Conservation (phyloP, 495 filamentous ascomycete species). For the Sporormia fimetaria region DNA sequence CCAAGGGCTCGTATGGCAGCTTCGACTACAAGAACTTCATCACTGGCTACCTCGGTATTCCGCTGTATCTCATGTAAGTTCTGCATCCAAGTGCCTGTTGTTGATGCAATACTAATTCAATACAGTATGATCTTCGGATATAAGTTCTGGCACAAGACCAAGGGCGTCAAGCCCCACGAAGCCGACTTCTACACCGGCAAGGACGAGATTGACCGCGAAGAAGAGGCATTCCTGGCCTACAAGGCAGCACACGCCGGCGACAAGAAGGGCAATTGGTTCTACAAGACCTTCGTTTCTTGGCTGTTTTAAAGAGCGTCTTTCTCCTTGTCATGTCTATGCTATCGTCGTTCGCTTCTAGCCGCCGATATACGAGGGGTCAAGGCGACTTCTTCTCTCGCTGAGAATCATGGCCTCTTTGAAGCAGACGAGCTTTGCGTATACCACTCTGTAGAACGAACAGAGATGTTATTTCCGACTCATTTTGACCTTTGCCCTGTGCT, state of each 20-base stretch:
- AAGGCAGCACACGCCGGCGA: slow-evolving; percentile 39
- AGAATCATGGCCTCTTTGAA: no score
- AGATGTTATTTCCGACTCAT: no score
- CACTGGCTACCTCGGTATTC: slow-evolving; percentile 73
- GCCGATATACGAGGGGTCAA: no score
- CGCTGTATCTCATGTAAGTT: slow-evolving; percentile 50
- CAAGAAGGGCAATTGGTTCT: slow-evolving; percentile 42
- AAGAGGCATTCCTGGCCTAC: slow-evolving; percentile 52
- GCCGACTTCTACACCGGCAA: slow-evolving; percentile 65
- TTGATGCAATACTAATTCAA: neutral
- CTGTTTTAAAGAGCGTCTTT: slow-evolving; percentile 42
- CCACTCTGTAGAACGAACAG: no score
- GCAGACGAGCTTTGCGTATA: no score
- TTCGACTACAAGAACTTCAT: slow-evolving; percentile 63
- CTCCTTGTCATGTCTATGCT: neutral
- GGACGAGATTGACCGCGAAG: slow-evolving; percentile 61
- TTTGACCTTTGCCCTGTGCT: no score
- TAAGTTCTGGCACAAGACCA: slow-evolving; percentile 46
- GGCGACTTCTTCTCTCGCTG: no score
- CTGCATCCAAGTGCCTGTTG: neutral
- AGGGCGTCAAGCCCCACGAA: slow-evolving; percentile 43
- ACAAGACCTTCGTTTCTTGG: slow-evolving; percentile 53
- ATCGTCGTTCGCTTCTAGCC: no score
- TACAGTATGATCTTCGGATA: slow-evolving; percentile 52
- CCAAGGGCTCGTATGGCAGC: slow-evolving; percentile 39